phyloP scores from a whole-genome alignment of 208 protist genomes.

The Borovskyia barvae region DNA sequence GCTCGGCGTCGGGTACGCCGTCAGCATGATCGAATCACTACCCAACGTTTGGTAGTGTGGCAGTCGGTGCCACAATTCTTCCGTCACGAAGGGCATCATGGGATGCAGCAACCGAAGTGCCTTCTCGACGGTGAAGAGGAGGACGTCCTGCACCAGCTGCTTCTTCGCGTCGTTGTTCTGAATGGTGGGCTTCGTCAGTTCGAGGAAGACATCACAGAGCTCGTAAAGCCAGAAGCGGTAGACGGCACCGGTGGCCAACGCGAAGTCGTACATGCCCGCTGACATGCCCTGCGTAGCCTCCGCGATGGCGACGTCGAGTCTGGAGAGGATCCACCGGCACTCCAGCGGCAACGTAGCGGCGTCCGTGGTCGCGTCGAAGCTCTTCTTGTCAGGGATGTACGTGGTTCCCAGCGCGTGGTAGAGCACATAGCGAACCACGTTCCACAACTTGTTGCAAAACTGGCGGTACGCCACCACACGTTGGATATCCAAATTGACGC shows the following conservation, averaged over 20 bases:
- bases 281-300: conserved; percentile 70
- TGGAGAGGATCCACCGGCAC: conserved; percentile 96
- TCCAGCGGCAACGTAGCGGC: conserved; percentile 71
- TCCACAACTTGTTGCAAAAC: conserved; percentile 99
- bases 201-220: conserved; percentile 98
- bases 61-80: conserved; percentile 98
- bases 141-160: conserved; percentile 87
- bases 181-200: conserved; percentile 93
- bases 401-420: conserved; percentile 84
- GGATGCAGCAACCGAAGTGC: conserved; percentile 97
- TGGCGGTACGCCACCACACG: conserved; percentile 96
- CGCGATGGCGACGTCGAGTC: conserved; percentile 81
- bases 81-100: conserved; percentile 99
- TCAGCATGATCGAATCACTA: conserved; percentile 86
- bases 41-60: conserved; percentile 82
- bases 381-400: conserved; percentile 59
- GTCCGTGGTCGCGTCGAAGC: conserved; percentile 39
- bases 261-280: conserved; percentile 92
- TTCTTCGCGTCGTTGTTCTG: conserved; percentile 67
- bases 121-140: conserved; percentile 92
- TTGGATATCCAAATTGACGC: conserved; percentile 98
- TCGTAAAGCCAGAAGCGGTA: conserved; percentile 98
- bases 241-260: conserved; percentile 82
- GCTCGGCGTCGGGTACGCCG: conserved; percentile 65
- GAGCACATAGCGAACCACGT: conserved; percentile 96